Evolutionary conservation across 2,329 filamentous ascomycete species (phyloP).

Genomic region (Neoarthrinium moseri): DNA sequence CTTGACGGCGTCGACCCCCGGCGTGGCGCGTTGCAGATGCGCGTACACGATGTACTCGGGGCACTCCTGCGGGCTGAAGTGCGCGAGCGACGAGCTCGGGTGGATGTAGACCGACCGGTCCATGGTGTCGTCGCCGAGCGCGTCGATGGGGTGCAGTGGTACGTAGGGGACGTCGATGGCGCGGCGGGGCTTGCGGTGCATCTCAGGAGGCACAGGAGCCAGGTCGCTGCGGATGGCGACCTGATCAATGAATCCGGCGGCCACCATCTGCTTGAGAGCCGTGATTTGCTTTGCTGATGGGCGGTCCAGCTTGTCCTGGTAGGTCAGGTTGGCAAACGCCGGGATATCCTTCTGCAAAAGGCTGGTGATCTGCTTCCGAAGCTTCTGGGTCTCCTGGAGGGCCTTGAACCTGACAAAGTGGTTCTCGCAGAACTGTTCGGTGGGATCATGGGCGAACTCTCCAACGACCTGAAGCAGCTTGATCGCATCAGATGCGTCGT

Average conservation of each 20-base stretch:
- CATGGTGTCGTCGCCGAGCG: constrained; percentile 37
- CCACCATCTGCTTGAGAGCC: constrained; percentile 85
- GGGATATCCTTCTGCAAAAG: constrained; percentile 76
- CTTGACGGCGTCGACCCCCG: constrained; percentile 50
- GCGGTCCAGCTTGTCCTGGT: constrained; percentile 54
- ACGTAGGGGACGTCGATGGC: constrained; percentile 91
- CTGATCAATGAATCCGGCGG: constrained; percentile 91
- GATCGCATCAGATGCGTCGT: constrained; percentile 82
- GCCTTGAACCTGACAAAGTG: constrained; percentile 88
- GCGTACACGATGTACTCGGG: constrained; percentile 87
- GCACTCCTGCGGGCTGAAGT: constrained; percentile 67
- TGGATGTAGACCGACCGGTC: constrained; percentile 82
- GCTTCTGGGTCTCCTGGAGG: constrained; percentile 80
- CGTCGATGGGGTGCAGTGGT: constrained; percentile 71
- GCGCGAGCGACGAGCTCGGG: constrained; percentile 76
- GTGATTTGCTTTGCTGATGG: constrained; percentile 69
- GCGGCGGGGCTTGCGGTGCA: constrained; percentile 69
- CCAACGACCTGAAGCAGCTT: constrained; percentile 88
- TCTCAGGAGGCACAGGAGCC: constrained; percentile 69
- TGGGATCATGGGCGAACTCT: constrained; percentile 75
- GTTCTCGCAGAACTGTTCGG: constrained; percentile 72
- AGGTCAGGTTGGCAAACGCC: constrained; percentile 56
- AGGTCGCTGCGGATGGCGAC: constrained; percentile 89
- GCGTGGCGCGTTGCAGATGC: constrained; percentile 70
- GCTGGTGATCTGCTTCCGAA: constrained; percentile 78